Evolutionary conservation across 306 rosid species (phyloP).

Genomic region (Rosa multiflora): DNA sequence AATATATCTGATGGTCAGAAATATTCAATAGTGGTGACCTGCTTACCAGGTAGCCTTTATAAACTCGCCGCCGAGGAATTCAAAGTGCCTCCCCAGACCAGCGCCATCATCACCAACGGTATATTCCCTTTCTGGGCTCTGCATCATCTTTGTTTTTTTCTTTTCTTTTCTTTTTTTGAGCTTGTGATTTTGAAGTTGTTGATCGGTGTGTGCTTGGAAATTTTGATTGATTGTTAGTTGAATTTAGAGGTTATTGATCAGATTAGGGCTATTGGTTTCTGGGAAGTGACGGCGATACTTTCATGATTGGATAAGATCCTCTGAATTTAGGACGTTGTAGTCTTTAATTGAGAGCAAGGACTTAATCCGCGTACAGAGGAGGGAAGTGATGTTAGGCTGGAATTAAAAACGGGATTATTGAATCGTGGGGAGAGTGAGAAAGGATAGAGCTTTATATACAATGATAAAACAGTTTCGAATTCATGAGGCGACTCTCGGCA

Average conservation of each 20-base stretch:
- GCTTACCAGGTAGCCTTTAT: too few species aligned
- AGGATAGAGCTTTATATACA: background rate
- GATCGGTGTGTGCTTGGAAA: background rate
- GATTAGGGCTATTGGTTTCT: constrained; percentile 4
- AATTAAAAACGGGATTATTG: background rate
- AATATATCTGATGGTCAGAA: too few species aligned
- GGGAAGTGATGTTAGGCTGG: background rate
- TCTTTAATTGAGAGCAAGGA: too few species aligned
- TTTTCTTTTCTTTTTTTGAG: too few species aligned
- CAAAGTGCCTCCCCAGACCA: constrained; percentile 98
- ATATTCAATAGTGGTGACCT: too few species aligned
- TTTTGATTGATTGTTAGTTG: background rate
- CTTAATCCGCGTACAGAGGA: background rate
- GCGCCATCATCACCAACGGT: constrained; percentile 99
- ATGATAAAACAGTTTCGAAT: background rate
- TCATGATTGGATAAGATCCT: too few species aligned
- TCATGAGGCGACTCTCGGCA: background rate
- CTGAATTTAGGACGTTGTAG: too few species aligned
- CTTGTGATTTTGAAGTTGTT: too few species aligned
- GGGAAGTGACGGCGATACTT: too few species aligned
- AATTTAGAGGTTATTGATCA: background rate
- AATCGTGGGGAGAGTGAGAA: background rate
- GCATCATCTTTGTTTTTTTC: background rate
- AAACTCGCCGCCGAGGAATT: constrained; percentile 82
- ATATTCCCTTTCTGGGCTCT: constrained; percentile 15